Conservation (phyloP, 352 stramenopile genomes). For the Phytophthora uliginosa region DNA sequence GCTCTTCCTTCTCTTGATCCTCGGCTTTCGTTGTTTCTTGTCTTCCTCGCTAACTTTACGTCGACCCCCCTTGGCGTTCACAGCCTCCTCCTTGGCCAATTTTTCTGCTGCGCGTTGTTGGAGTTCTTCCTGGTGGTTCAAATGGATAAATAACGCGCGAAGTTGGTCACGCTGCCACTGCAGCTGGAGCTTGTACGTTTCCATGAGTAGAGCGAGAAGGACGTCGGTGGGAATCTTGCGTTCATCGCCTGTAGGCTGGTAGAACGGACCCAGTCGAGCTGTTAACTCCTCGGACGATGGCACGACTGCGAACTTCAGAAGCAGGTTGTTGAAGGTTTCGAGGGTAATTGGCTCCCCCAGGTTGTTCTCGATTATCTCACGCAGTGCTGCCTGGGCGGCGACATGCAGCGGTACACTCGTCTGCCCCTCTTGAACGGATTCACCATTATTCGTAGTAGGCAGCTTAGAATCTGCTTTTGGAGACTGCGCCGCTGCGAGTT, state of each 20-base stretch:
- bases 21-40: conserved; percentile 22
- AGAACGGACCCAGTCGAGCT: conserved; percentile 53
- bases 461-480: neutral
- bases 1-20: conserved; percentile 45
- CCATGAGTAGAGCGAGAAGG: conserved; percentile 56
- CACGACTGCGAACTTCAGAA: conserved; percentile 47
- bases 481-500: conserved; percentile 12
- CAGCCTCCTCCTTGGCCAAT: conserved; percentile 5
- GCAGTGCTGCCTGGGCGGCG: conserved; percentile 32
- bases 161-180: conserved; percentile 60
- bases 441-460: neutral
- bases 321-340: conserved; percentile 62
- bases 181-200: conserved; percentile 56
- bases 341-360: conserved; percentile 50
- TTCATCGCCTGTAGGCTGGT: conserved; percentile 65
- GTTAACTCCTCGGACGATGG: conserved; percentile 45
- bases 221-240: conserved; percentile 60
- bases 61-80: neutral
- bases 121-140: conserved; percentile 41
- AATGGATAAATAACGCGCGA: conserved; percentile 50
- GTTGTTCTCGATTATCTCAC: conserved; percentile 39
- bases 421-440: neutral
- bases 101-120: conserved; percentile 26
- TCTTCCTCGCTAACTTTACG: neutral
- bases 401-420: conserved; percentile 13